phyloP scores from a whole-genome alignment of 2,329 filamentous ascomycete species.

The Knoxdaviesia proteae region DNA sequence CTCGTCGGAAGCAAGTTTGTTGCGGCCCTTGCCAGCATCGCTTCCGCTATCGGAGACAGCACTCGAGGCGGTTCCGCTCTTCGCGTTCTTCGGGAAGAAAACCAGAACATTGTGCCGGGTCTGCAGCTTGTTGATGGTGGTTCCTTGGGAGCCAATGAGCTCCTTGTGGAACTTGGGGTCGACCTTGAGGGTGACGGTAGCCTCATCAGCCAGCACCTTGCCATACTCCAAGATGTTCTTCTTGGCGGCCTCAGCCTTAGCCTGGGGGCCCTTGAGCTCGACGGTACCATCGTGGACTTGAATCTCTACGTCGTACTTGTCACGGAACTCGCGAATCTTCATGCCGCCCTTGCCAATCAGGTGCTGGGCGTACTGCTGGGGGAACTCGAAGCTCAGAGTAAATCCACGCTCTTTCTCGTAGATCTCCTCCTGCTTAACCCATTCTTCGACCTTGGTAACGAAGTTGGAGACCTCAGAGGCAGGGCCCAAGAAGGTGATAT shows the following conservation, averaged over 20 bases:
- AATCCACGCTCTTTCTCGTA: constrained; percentile 90
- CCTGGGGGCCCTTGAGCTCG: constrained; percentile 85
- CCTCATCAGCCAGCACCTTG: constrained; percentile 77
- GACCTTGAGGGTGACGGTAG: constrained; percentile 70
- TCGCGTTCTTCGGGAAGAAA: constrained; percentile 62
- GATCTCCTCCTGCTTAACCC: constrained; percentile 71
- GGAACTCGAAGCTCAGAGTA: constrained; percentile 74
- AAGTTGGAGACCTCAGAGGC: constrained; percentile 51
- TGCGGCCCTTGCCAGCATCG: constrained; percentile 42
- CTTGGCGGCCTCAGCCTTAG: constrained; percentile 77
- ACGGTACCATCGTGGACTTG: constrained; percentile 89
- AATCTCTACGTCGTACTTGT: constrained; percentile 51
- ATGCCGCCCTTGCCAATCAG: constrained; percentile 48
- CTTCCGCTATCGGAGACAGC: constrained; percentile 48
- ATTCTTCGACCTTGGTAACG: constrained; percentile 50
- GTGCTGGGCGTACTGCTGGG: constrained; percentile 83
- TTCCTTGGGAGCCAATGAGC: constrained; percentile 73
- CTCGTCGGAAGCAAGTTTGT: constrained; percentile 66
- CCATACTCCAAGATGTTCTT: constrained; percentile 59
- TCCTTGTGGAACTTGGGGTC: constrained; percentile 87
- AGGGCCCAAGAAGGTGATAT: constrained; percentile 59
- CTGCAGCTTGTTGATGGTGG: constrained; percentile 79
- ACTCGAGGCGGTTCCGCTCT: constrained; percentile 17
- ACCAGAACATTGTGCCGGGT: constrained; percentile 85
- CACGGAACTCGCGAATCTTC: constrained; percentile 43